Percentiles rank a stretch among this genome's conserved stretches.
These are phyloP conservation scores for Acorus calamus DNA, from an alignment of 106 monocot species.

Conservation along the genomic window DNA sequence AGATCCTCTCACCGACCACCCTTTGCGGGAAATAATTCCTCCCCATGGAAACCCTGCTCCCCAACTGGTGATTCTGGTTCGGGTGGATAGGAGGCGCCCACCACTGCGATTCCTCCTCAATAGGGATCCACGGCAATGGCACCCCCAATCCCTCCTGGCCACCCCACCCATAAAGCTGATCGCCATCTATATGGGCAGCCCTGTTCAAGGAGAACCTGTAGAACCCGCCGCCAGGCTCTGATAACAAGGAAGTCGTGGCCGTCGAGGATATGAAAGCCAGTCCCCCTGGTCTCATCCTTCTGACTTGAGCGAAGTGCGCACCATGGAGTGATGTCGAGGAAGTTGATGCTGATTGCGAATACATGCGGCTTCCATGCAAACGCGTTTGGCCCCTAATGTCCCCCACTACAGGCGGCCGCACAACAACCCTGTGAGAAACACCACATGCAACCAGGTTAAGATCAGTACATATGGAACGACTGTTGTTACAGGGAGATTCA, in stretches of 20 bases:
- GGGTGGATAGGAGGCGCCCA: slow-evolving; percentile 50
- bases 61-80: slow-evolving; percentile 8
- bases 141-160: slow-evolving; percentile 14
- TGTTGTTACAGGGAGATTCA: slow-evolving; percentile 20
- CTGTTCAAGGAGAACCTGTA: slow-evolving; percentile 24
- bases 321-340: slow-evolving; percentile 17
- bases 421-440: neutral
- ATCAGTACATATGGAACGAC: slow-evolving; percentile 11
- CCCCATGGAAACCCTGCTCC: neutral
- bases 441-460: no score
- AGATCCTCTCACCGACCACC: no score
- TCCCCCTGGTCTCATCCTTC: slow-evolving; percentile 27
- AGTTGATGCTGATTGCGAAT: slow-evolving; percentile 31
- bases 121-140: slow-evolving; percentile 53
- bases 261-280: slow-evolving; percentile 27
- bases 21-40: no score
- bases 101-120: slow-evolving; percentile 52
- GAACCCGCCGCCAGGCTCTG: slow-evolving; percentile 23
- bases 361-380: slow-evolving; percentile 17
- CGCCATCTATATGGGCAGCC: slow-evolving; percentile 19
- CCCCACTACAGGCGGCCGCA: slow-evolving; percentile 22
- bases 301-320: slow-evolving; percentile 16
- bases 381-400: slow-evolving; percentile 26
- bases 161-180: slow-evolving; percentile 28
- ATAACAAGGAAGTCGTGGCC: slow-evolving; percentile 13